Conservation (phyloP, 345 rosid genomes). For the Heritiera littoralis region DNA sequence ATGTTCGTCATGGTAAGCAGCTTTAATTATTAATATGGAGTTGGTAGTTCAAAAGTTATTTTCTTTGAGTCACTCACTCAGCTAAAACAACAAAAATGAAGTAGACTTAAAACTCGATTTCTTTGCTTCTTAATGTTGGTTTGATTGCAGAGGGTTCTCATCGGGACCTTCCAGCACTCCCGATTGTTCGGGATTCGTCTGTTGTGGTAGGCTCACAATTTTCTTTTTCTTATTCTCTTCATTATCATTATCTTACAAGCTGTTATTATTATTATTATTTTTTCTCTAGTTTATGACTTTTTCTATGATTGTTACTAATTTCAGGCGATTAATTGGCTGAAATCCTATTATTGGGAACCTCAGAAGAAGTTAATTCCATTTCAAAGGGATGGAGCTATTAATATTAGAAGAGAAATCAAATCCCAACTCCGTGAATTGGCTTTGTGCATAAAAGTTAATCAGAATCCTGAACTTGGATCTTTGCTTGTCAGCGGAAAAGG, state of each 20-base stretch:
- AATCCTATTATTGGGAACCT: slow-evolving; percentile 77
- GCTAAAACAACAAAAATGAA: not conserved
- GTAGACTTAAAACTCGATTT: not conserved
- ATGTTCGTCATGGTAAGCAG: slow-evolving; percentile 87
- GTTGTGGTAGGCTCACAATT: slow-evolving; percentile 45
- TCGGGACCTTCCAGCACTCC: slow-evolving; percentile 81
- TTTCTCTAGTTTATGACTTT: not conserved
- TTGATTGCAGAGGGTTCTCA: slow-evolving; percentile 78
- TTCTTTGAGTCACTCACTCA: not conserved
- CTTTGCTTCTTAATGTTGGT: slow-evolving; percentile 13
- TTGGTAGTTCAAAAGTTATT: not conserved
- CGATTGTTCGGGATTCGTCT: slow-evolving; percentile 71
- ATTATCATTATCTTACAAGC: not conserved
- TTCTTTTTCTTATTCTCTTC: not conserved
- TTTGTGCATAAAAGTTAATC: slow-evolving; percentile 45
- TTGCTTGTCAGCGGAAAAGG: slow-evolving; percentile 47
- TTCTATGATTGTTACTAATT: slow-evolving; percentile 21
- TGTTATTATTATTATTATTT: not conserved
- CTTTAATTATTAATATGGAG: slow-evolving; percentile 13
- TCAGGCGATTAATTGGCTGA: slow-evolving; percentile 91
- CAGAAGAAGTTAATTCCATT: slow-evolving; percentile 62
- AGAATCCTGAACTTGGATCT: slow-evolving; percentile 40
- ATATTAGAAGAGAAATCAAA: slow-evolving; percentile 60
- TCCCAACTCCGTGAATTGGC: slow-evolving; percentile 60
- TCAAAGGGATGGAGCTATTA: slow-evolving; percentile 51